A percentile compares a stretch with the other conserved stretches of the same genome.
These are phyloP conservation scores for Suillus occidentalis DNA, from an alignment of 768 basidiomycete species.

Conservation along the genomic window DNA sequence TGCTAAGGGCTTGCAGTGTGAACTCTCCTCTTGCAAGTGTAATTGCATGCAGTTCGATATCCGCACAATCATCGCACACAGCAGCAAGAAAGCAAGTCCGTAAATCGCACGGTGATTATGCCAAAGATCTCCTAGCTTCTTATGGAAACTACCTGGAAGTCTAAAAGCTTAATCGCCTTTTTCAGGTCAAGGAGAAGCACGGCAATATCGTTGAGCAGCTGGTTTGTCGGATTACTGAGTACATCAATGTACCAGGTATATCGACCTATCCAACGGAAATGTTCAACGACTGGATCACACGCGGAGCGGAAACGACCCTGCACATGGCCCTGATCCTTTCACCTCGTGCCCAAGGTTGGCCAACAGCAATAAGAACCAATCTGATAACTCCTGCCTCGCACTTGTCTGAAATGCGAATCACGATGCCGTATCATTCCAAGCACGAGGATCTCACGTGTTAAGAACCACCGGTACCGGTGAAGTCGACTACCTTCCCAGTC, in stretches of 20 bases:
- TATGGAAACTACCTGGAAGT: background rate
- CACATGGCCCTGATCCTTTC: background rate
- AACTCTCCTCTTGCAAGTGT: background rate
- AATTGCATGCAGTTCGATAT: background rate
- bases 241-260: background rate
- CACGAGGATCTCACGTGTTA: background rate
- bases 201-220: background rate
- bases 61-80: background rate
- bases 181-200: background rate
- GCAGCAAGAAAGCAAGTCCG: background rate
- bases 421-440: background rate
- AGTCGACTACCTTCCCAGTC: background rate
- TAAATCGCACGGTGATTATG: background rate
- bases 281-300: background rate
- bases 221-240: background rate
- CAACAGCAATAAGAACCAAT: background rate
- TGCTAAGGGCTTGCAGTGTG: background rate
- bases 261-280: background rate
- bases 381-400: background rate
- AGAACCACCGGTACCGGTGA: background rate
- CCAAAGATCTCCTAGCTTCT: background rate
- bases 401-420: background rate
- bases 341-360: background rate
- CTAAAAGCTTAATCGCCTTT: background rate
- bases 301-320: background rate